Percentiles rank a stretch among this genome's conserved stretches.
phyloP scores from a whole-genome alignment of 2,329 filamentous ascomycete species.

The Aspergillus sp. region DNA sequence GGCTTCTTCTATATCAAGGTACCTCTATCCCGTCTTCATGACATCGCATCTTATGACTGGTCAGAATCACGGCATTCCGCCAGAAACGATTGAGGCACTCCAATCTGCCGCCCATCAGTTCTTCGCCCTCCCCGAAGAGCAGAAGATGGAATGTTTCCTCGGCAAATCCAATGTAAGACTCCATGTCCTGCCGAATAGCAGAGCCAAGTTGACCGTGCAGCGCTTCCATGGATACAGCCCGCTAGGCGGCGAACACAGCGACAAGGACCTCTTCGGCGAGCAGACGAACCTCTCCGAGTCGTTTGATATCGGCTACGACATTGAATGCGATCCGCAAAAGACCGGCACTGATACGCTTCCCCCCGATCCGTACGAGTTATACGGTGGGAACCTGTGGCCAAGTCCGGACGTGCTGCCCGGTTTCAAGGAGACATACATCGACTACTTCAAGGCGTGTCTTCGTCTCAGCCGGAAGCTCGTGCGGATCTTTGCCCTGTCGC shows the following conservation, averaged over 20 bases:
- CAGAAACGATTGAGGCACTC: constrained; percentile 12
- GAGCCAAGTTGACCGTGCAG: not conserved
- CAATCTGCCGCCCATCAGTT: constrained; percentile 35
- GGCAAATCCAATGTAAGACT: constrained; percentile 22
- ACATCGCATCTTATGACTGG: not conserved
- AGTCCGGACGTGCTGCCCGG: constrained; percentile 13
- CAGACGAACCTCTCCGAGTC: constrained; percentile 22
- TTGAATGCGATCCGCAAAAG: constrained; percentile 18
- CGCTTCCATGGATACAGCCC: constrained; percentile 28
- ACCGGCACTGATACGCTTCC: constrained; percentile 10
- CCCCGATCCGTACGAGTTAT: constrained; percentile 16
- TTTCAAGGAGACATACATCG: constrained; percentile 16
- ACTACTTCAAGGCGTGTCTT: constrained; percentile 19
- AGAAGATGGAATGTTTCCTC: constrained; percentile 45
- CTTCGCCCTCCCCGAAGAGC: constrained; percentile 39
- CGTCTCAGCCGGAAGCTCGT: constrained; percentile 24
- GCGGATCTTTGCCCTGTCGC: constrained; percentile 40
- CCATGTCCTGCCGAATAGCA: no score
- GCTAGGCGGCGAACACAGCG: constrained; percentile 18
- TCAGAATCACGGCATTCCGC: constrained; percentile 25
- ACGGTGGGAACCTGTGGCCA: constrained; percentile 27
- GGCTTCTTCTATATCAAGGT: constrained; percentile 48
- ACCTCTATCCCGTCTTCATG: not conserved
- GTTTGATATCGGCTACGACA: constrained; percentile 28
- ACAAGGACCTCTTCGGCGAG: constrained; percentile 7